A percentile compares a stretch with the other conserved stretches of the same genome.
These are phyloP conservation scores for Saturnispora bothae DNA, from an alignment of 805 yeast species.

Conservation along the genomic window DNA sequence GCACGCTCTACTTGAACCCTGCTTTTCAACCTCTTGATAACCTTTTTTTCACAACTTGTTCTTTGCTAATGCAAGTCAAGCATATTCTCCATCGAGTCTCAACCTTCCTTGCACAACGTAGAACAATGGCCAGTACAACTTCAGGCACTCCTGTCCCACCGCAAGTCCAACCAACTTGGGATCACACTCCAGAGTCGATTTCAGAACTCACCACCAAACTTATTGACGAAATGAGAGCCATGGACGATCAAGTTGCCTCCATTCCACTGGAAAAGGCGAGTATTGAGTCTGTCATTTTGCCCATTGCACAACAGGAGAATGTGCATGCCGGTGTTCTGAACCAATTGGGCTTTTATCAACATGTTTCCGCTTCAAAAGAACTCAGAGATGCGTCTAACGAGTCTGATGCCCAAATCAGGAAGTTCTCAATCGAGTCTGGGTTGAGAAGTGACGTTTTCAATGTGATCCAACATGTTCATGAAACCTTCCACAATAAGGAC, in stretches of 20 bases:
- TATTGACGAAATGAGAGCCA: constrained; percentile 31
- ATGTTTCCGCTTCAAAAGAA: constrained; percentile 55
- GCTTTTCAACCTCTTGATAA: no score
- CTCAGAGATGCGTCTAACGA: constrained; percentile 61
- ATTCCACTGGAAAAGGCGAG: constrained; percentile 34
- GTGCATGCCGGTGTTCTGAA: constrained; percentile 33
- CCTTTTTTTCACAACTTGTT: no score
- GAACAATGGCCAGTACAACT: no score
- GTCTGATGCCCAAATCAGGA: constrained; percentile 48
- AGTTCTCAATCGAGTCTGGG: constrained; percentile 52
- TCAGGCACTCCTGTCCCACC: no score
- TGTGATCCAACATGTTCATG: constrained; percentile 44
- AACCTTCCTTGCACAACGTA: no score
- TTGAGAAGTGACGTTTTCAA: constrained; percentile 57
- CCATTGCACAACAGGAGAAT: constrained; percentile 44
- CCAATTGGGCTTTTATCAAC: constrained; percentile 58
- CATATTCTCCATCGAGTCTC: no score
- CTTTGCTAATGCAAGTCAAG: no score
- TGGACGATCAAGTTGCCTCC: constrained; percentile 46
- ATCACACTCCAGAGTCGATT: constrained; percentile 43
- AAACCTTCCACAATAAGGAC: constrained; percentile 25
- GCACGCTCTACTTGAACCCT: no score
- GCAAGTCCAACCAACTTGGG: constrained; percentile 46
- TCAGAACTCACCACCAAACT: constrained; percentile 32
- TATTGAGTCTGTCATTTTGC: constrained; percentile 44